These are phyloP conservation scores for Peronospora tabacina DNA, from an alignment of 352 stramenopile species.

Conservation along the genomic window DNA sequence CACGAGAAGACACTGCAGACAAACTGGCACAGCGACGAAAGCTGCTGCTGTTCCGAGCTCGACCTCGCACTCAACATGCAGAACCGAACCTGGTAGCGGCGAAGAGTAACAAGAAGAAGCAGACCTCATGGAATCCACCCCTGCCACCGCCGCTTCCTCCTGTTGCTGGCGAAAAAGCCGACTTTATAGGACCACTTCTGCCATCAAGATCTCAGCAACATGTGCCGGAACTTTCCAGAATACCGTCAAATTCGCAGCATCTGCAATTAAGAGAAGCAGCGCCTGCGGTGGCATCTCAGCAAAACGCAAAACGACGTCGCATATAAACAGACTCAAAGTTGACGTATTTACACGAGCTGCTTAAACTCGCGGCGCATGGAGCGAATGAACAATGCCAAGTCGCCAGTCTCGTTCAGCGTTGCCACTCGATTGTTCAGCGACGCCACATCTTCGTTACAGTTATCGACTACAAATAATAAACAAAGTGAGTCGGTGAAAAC, in stretches of 20 bases:
- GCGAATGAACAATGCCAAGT: conserved; percentile 71
- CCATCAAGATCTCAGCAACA: conserved; percentile 12
- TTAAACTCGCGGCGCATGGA: conserved; percentile 77
- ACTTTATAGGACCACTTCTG: conserved; percentile 47
- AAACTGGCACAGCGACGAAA: conserved; percentile 59
- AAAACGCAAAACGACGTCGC: conserved; percentile 31
- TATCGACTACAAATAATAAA: conserved; percentile 44
- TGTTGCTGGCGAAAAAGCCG: conserved; percentile 4
- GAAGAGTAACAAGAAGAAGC: conserved; percentile 1
- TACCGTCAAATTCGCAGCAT: conserved; percentile 4
- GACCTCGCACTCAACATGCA: neutral
- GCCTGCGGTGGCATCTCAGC: conserved; percentile 2
- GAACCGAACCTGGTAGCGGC: neutral
- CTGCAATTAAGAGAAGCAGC: neutral
- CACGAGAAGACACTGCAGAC: conserved; percentile 42
- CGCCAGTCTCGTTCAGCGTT: conserved; percentile 52
- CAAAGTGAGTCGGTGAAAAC: neutral
- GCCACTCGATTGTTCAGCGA: conserved; percentile 41
- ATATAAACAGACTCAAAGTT: conserved; percentile 30
- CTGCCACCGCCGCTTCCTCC: conserved; percentile 10
- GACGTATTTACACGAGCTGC: conserved; percentile 35
- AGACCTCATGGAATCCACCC: conserved; percentile 2
- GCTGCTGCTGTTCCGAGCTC: conserved; percentile 36
- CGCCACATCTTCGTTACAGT: conserved; percentile 48
- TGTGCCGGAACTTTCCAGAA: neutral